Base-by-base conservation (phyloP, 2,329 filamentous ascomycete genomes). In the Ramularia endophylla region DNA sequence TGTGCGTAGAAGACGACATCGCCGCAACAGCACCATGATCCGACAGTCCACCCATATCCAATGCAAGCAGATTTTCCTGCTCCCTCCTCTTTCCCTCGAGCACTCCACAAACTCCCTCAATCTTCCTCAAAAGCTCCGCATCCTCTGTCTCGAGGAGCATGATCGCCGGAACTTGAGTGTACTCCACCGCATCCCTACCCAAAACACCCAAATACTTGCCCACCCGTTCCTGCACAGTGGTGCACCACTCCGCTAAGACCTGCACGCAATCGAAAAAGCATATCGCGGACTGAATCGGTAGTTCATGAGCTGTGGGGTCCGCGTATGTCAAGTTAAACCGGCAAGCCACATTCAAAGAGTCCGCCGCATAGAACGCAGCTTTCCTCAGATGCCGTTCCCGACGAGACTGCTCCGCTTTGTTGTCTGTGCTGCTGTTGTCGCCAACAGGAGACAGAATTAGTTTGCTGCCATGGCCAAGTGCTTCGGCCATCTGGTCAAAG, bases 71-170 rank as follows among this genome's bases (percentile, higher is more conserved):
- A 40, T 70, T 74, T 32, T 75, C 80, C 70, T 63, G 60, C 38
- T 58, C 51, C 18, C 58, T 47, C 7, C 94, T 81, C 66, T 94
- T 95, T 57, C 78, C 72, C 61, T 95, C 87, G 8, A 87, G 81
- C 47, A 78, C 83, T 27, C 75, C 70, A 29, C 95, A 68, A 8
- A 97, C 83, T 48, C 87, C 83, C 51, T 85, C 78, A 17, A 95
- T 80, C 66, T 94, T 95, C 32, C 78, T 74, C 5, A 97, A 68
- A 2, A 97, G 72, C 63, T 90, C 90, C 51, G 85, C 77, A 52
- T 98, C 90, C 59, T 97, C 90, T 13, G 92, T 86, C 57, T 95
- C 89, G 1, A 97, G 73, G 3, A 95, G 75, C 79, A 95, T 87
- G 42, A 94, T 84, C 2, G 83, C 87, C 2, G 88, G 87, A 6